Evolutionary conservation across 768 basidiomycete genomes (phyloP), one percentile per base, ranked within the genome.

Genomic region (Phylloporus scabripes): DNA sequence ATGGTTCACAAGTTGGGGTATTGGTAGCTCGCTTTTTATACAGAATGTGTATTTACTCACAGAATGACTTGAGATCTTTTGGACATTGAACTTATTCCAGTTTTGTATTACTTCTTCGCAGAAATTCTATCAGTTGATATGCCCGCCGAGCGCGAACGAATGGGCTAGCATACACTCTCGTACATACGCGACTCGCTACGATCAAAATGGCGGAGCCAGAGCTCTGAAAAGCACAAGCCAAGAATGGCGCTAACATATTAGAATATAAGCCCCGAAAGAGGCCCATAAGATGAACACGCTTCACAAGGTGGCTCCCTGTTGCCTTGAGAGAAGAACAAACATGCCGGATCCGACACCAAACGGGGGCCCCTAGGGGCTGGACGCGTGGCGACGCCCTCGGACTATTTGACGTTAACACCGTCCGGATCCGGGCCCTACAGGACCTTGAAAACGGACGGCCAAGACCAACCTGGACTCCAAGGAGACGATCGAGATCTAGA

Each of bases 401-500:
- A 47, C 60, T 58, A 63, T 47, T 48, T 34, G 39, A 58, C 60
- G 17, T 58, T 52, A 42, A 23, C 31, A 1, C 60, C 55, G 26
- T 56, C 63, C 15, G 36, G 62, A 1, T 55, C 62, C 7, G 55
- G 33, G 26, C 60, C 58, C 20, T 45, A 9, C 42, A n/a, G 24
- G 23, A 7, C 47, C 51, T 33, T 56, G 49, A 32, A 56, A 43
- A 1, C 46, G 44, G 40, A 65, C 60, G 4, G 57, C 43, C 12
- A 53, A 51, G 7, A 65, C 51, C 39, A 60, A 40, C n/a, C n/a
- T n/a, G 5, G 56, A 11, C 28, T 29, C 11, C 28, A 29, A 29
- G 28, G 28, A 53, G 9, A 60, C 56, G 34, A 67, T 55, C 31
- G 56, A 43, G 45, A 62, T 60, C 54, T 65, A 68, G 8, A 28